Evolutionary conservation across 129 eudicot species (phyloP), one percentile per base, ranked within the genome.

Genomic region (Flaveria trinervia): DNA sequence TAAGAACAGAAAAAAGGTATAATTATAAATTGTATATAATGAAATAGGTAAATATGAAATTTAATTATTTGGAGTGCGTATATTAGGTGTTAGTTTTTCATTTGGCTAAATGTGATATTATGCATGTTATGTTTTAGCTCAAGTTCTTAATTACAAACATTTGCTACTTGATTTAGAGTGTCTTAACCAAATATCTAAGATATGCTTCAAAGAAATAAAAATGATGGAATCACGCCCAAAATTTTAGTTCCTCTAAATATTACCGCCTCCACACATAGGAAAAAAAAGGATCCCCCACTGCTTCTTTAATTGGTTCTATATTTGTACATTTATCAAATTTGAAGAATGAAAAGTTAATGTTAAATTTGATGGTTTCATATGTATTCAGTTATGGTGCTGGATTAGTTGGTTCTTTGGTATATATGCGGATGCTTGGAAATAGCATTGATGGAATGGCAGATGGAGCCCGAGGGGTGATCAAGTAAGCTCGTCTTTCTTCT

Each of bases 361-460:
- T 17, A 54, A 43, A 49, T 67, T 16, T 44, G 49, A 65, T 67
- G 64, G 7, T 74, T 4, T 81, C 23, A 4, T 67, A 65, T 72
- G 61, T 57, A 61, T 84, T 74, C 94, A 95, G 99, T 80, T 95
- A 87, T 77, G 92, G 97, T 73, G 99, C 83, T 67, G 99, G 99
- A 20, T 85, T 91, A 23, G 80, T 95, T 84, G 99, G 99, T 82
- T 88, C 99, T 43, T 72, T 95, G 79, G 97, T 80, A 10, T 95
- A 95, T 79, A 84, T 95, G 85, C 85, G 97, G 15, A 95, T 95
- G 99, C 96, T 95, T 33, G 97, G 99, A 49, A 95, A 86, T 84
- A 95, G 85, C 65, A 79, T 95, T 9, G 99, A 95, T 82, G 84
- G 96, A 79, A 84, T 95, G 96, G 97, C 96, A 26, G 91, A 82